Evolutionary conservation across 2,329 filamentous ascomycete genomes (phyloP), one percentile per base, ranked within the genome.

Genomic region (Ceratocystiopsis brevicomis): DNA sequence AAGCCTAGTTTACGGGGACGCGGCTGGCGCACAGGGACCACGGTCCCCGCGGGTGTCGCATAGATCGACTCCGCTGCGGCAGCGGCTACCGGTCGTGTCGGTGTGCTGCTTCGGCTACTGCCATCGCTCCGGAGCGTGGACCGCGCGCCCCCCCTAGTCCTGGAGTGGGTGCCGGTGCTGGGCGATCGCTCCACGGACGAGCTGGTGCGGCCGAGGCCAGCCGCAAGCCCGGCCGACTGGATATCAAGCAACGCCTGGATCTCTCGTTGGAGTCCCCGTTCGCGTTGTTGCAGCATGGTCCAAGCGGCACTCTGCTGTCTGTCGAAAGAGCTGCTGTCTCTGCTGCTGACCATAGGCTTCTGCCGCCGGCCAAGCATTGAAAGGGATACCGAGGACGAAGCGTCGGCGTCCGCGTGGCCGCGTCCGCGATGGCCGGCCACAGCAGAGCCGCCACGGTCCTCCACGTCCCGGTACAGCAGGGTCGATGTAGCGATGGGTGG

Each of bases 1-100:
- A 86, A 62, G 0, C 76, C 69, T 10, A 72, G 56, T 34, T 67
- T 71, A 44, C 65, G 66, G 38, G 60, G 58, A 30, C 61, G 62
- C 0, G 74, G 74, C 49, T 78, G 74, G 25, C 68, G 68, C 35
- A 76, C 69, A 1, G 74, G 76, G n/a, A 76, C 64, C 39, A 78
- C 61, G n/a, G 62, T 62, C 10, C 66, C 68, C 6, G 63, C 57
- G 1, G 25, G 25, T 30, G 25, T 30, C 10, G 25, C 25, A 9
- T 30, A 30, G 25, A 39, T 13, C 9, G 47, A 44, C 19, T 42
- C 41, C 1, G 39, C 58, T 10, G 25, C 8, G 10, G 25, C 6
- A 6, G 25, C 4, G 8, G 25, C 25, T 10, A 30, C 5, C 8
- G 25, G 25, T 10, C 25, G 6, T 0, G 60, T 62, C 0, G 63